Evolutionary conservation across 2,329 filamentous ascomycete genomes (phyloP), one percentile per base, ranked within the genome.

Genomic region (Neofusicoccum umdonicola): DNA sequence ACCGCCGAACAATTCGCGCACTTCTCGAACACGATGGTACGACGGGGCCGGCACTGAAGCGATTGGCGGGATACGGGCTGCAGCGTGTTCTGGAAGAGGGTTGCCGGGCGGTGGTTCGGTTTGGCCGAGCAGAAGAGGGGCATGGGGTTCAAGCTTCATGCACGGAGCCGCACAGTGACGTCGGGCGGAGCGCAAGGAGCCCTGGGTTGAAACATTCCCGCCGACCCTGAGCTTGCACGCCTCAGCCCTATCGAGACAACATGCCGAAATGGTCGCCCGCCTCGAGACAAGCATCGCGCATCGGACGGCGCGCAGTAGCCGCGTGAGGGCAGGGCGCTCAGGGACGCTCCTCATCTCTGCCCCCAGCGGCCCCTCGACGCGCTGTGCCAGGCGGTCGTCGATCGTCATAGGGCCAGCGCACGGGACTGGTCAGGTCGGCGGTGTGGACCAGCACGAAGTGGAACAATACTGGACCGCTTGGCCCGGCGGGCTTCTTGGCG

Each of bases 381-480:
- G 27, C 39, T 11, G 22, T 45, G 56, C 27, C 42, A 45, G 47
- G 44, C 15, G 31, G 56, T 11, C 41, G 58, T 51, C 58, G 58
- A 62, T 62, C 58, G 58, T 62, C 58, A 62, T 62, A 62, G 58
- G 58, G 58, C 19, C 35, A 39, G 45, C 58, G 19, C 44, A 50
- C 44, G 34, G 42, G 34, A 47, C 31, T 19, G 45, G 57, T 45
- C 39, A 31, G 35, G 22, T 37, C 35, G 58, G 45, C 45, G 58
- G 47, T 62, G 58, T 42, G 47, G 58, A 50, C 17, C 45, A 42
- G 47, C 17, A 51, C 35, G 11, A 62, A 62, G 58, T 62, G 58
- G 58, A 51, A 51, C 66, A 72, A 71, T 69, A 70, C 63, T 65
- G 58, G 60, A 62, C 50, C 66, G 63, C 58, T 65, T 66, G 65